Percentiles rank a stretch among this genome's conserved stretches.
Evolutionary conservation across 1,284 basidiomycete genomes (phyloP).

Genomic region (Ustilago curta): DNA sequence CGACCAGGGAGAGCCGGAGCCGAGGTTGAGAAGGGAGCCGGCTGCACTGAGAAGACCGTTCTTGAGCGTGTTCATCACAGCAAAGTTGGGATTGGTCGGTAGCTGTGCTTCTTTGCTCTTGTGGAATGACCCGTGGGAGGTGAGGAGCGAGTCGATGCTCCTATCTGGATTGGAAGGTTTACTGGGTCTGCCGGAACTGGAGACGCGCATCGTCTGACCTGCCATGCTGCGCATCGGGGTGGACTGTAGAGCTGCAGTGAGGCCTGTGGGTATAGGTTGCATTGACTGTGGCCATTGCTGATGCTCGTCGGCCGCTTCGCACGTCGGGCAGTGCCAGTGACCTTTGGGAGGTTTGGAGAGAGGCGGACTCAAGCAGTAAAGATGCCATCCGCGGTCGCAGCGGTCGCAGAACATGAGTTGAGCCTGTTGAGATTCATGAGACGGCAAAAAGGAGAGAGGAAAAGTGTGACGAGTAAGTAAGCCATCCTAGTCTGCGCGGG

Average conservation of each 20-base stretch:
- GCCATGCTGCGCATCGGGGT: slow-evolving; percentile 2
- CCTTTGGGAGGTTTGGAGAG: slow-evolving; percentile 61
- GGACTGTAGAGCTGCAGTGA: slow-evolving; percentile 6
- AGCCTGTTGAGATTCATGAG: slow-evolving; percentile 72
- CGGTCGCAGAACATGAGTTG: slow-evolving; percentile 90
- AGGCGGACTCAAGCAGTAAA: slow-evolving; percentile 82
- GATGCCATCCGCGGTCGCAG: slow-evolving; percentile 97
- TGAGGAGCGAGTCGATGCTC: slow-evolving; percentile 41
- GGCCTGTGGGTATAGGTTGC: background rate
- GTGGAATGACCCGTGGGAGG: slow-evolving; percentile 11
- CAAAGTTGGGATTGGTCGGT: slow-evolving; percentile 21
- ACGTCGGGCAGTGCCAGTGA: slow-evolving; percentile 63
- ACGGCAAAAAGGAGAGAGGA: background rate
- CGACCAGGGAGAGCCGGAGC: slow-evolving; percentile 31
- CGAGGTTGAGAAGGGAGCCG: slow-evolving; percentile 30
- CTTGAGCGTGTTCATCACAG: slow-evolving; percentile 41
- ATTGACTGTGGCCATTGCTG: slow-evolving; percentile 9
- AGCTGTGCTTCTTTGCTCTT: slow-evolving; percentile 15
- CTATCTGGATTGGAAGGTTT: slow-evolving; percentile 42
- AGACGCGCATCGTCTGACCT: slow-evolving; percentile 8
- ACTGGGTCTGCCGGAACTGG: slow-evolving; percentile 33
- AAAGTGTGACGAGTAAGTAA: slow-evolving; percentile 8
- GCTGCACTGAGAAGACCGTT: slow-evolving; percentile 38
- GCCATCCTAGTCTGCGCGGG: background rate
- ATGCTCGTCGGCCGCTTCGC: slow-evolving; percentile 37